Base-by-base conservation (phyloP, 345 rosid species). In the Trapa bicornis region DNA sequence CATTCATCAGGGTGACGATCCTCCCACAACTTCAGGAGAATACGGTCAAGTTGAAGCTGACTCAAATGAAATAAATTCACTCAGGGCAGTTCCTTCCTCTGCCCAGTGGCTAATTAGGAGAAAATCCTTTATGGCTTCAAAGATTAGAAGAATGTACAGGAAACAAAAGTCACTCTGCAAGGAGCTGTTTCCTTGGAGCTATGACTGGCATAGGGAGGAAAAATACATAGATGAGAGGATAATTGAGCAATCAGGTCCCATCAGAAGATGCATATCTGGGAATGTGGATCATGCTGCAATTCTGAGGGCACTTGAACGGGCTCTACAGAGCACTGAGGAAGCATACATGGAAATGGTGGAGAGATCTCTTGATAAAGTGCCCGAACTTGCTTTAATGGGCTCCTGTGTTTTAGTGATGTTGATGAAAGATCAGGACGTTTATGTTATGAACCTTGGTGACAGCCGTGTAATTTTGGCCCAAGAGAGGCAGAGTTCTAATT, bases 341-440 rank as follows among this genome's bases (percentile, higher is more conserved):
- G 93, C 91, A 61, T 92, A 92, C 75, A 86, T 86, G 93, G 93
- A 92, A 71, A 85, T 92, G 96, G 96, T 89, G 73, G 96, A 92
- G 76, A 86, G 82, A 65, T 84, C 89, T 71, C 87, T 87, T 65
- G 94, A 89, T 72, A 83, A 72, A 83, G 83, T 87, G 76, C 91
- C 98, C 2, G 96, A 92, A 80, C 96, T 92, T 73, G 96, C 96
- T 56, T 71, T 92, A 68, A 92, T 92, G 98, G 98, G 98, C 66
- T 92, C 98, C 8, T 89, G 98, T 75, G 91, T 89, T 78, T 83
- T 92, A 6, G 96, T 85, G 71, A 89, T 92, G 98, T 78, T 92
- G 72, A 92, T 92, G 96, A 92, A 87, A 80, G 96, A 88, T 75
- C 96, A 92, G 79, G 96, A 92, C 77, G 98, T 92, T 68, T 92